Base-by-base conservation (phyloP, 1,284 basidiomycete species). In the Cutaneotrichosporon arboriforme region DNA sequence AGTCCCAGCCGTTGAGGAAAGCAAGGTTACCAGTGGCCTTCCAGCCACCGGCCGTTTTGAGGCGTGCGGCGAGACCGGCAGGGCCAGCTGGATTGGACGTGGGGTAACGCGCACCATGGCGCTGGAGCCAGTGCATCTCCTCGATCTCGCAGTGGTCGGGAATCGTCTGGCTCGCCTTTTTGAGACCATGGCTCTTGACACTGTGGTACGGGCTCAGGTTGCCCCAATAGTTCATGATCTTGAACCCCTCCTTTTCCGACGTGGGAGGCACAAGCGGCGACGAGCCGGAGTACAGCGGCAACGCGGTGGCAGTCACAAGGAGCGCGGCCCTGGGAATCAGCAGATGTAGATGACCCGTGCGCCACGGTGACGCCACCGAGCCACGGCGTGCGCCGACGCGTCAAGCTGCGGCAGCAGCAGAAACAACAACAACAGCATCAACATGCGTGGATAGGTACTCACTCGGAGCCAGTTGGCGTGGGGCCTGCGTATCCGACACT, bases 401-500 rank as follows among this genome's bases (percentile, higher is more conserved):
- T 14, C 2, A 14, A 3, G 20, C 21, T 21, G 22, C n/a, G 20
- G 40, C 21, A 14, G 14, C 22, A 15, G 4, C 13, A 22, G 40
- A 13, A 12, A 21, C 13, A 23, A 15, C 10, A n/a, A 5, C 9
- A 15, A 14, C 18, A 35, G 13, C 31, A 20, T 17, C 2, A 9
- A n/a, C n/a, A n/a, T n/a, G n/a, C n/a, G n/a, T n/a, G 37, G 38
- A 4, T 14, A 17, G 36, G 15, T n/a, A 66, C 73, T 68, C 56
- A 73, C 73, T 92, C 90, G 12, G 81, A 84, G 12, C 90, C 90
- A 0, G 90, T 92, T 0, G 87, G 87, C 1, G 89, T 92, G 10
- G 80, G 81, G 9, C 90, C 90, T 13, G 85, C 79, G 68, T 89
- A 86, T 40, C 90, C 90, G 12, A 92, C 82, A 57, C 84, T 73